Evolutionary conservation across 2,329 filamentous ascomycete species (phyloP).

Genomic region (Colletotrichum australisinense): DNA sequence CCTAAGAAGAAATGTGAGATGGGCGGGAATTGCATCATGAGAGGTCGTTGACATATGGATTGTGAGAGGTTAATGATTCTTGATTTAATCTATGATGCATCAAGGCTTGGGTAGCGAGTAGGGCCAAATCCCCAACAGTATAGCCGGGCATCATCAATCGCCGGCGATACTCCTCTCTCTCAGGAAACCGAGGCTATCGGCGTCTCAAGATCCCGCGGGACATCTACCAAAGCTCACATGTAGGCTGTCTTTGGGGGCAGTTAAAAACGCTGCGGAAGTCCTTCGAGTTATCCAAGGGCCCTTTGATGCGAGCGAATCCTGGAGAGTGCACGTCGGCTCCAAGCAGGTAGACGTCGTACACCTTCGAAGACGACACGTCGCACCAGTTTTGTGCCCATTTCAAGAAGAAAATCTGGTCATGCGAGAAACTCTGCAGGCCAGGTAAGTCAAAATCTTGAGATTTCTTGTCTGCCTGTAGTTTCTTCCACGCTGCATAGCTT

Average conservation of each 20-base stretch:
- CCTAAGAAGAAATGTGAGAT: no score
- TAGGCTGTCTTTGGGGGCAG: conserved; percentile 73
- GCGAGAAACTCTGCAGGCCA: conserved; percentile 70
- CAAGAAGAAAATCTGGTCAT: conserved; percentile 78
- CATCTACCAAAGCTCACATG: conserved; percentile 74
- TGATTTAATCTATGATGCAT: neutral
- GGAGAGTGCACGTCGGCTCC: conserved; percentile 75
- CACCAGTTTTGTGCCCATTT: conserved; percentile 75
- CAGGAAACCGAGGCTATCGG: neutral
- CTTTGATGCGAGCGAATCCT: conserved; percentile 68
- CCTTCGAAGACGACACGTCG: conserved; percentile 68
- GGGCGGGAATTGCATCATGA: no score
- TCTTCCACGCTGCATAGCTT: conserved; percentile 75
- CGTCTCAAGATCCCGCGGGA: neutral
- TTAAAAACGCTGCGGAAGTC: conserved; percentile 76
- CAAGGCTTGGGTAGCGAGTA: neutral
- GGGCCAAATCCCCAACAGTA: neutral
- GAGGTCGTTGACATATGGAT: neutral
- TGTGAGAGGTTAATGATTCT: neutral
- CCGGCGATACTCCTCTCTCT: neutral
- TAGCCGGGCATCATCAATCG: neutral
- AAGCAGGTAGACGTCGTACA: conserved; percentile 62
- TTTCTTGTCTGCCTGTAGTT: conserved; percentile 59
- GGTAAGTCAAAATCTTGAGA: conserved; percentile 61
- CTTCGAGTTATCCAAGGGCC: conserved; percentile 73